Percentiles rank a stretch among this genome's conserved stretches.
Evolutionary conservation across 179 eudicot species (phyloP).

Genomic region (Carnegiea gigantea): DNA sequence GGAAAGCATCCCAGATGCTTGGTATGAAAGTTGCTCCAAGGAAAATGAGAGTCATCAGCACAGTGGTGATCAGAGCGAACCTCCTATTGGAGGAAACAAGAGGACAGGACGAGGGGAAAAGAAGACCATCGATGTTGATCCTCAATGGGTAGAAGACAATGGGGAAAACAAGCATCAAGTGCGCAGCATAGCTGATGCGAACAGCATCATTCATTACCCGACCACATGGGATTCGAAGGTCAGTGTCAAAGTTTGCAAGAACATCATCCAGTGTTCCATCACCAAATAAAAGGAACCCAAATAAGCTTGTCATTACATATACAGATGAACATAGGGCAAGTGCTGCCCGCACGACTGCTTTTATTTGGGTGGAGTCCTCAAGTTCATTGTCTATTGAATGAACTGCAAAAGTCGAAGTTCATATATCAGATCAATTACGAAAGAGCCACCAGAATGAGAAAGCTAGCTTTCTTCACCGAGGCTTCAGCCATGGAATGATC

Average conservation of each 20-base stretch:
- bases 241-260: constrained; percentile 68
- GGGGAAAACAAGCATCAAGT: constrained; percentile 88
- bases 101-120: constrained; percentile 57
- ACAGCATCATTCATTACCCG: constrained; percentile 56
- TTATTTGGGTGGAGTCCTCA: constrained; percentile 55
- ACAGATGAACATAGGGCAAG: constrained; percentile 59
- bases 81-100: constrained; percentile 43
- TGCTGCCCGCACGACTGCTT: constrained; percentile 57
- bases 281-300: constrained; percentile 75
- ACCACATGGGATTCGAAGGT: constrained; percentile 64
- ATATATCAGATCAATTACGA: neutral
- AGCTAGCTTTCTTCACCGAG: neutral
- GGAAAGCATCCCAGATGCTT: constrained; percentile 89
- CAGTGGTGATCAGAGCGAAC: constrained; percentile 43
- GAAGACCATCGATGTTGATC: constrained; percentile 58
- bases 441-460: neutral
- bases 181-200: constrained; percentile 76
- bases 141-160: constrained; percentile 64
- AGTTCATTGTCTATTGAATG: constrained; percentile 75
- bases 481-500: neutral
- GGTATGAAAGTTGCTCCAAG: constrained; percentile 71
- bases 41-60: constrained; percentile 47
- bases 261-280: constrained; percentile 70
- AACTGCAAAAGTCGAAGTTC: constrained; percentile 37
- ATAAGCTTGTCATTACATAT: constrained; percentile 68